Conservation (phyloP, 306 rosid species). For the Malus asiatica region DNA sequence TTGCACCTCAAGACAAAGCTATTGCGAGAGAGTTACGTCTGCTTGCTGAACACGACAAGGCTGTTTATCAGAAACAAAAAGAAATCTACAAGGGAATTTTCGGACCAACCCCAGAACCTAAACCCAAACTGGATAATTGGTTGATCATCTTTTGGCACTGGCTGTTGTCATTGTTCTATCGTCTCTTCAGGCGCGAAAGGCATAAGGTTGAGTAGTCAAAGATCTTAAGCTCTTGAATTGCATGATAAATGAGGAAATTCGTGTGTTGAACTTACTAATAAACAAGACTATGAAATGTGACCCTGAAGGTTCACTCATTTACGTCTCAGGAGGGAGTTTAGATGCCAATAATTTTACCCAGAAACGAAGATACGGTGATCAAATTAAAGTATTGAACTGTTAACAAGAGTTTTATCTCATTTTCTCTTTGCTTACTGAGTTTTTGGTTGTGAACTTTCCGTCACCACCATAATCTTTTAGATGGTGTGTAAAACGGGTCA, state of each 20-base stretch:
- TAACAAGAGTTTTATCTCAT: neutral
- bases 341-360: neutral
- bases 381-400: neutral
- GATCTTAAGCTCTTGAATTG: conserved; percentile 9
- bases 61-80: conserved; percentile 82
- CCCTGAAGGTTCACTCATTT: neutral
- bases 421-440: neutral
- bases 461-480: neutral
- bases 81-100: conserved; percentile 70
- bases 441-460: neutral
- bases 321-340: neutral
- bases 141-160: conserved; percentile 54
- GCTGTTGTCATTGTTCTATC: conserved; percentile 50
- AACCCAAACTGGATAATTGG: conserved; percentile 45
- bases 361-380: neutral
- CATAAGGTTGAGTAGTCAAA: conserved; percentile 43
- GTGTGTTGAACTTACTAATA: neutral
- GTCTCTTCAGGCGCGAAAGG: conserved; percentile 40
- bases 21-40: conserved; percentile 64
- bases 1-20: conserved; percentile 70
- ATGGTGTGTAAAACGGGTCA: neutral
- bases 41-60: conserved; percentile 78
- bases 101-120: conserved; percentile 67
- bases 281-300: neutral
- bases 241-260: neutral